Evolutionary conservation across 2,329 filamentous ascomycete genomes (phyloP).

Genomic region (Colletotrichum sp.): DNA sequence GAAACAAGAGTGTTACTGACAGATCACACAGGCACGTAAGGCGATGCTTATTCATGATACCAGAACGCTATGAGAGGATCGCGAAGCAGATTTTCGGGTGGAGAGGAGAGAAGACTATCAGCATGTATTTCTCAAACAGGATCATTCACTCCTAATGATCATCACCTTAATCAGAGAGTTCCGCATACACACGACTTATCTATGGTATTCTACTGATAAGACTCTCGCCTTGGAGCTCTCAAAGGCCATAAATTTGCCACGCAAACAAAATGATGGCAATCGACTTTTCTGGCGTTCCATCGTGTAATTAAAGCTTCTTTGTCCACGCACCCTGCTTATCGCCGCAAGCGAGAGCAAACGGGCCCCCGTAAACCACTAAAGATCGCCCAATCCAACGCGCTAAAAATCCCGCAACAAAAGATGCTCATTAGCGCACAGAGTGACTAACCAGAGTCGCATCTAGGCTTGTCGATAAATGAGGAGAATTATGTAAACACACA

Average conservation of each 20-base stretch:
- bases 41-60: background rate
- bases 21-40: background rate
- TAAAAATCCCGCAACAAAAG: background rate
- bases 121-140: background rate
- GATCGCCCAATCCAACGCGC: background rate
- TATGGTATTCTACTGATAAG: background rate
- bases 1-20: fast-evolving
- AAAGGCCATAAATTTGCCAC: background rate
- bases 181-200: fast-evolving
- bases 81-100: fast-evolving
- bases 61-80: background rate
- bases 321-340: background rate
- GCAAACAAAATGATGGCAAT: background rate
- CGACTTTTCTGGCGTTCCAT: background rate
- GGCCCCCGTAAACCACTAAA: background rate
- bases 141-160: background rate
- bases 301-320: background rate
- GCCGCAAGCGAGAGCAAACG: background rate
- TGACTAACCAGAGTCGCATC: background rate
- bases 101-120: background rate
- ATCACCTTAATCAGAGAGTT: background rate
- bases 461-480: background rate
- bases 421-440: background rate
- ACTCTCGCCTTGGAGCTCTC: background rate
- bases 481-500: background rate